phyloP scores from a whole-genome alignment of 192 early-diverging fungal genomes.

The Coemansia sp. region DNA sequence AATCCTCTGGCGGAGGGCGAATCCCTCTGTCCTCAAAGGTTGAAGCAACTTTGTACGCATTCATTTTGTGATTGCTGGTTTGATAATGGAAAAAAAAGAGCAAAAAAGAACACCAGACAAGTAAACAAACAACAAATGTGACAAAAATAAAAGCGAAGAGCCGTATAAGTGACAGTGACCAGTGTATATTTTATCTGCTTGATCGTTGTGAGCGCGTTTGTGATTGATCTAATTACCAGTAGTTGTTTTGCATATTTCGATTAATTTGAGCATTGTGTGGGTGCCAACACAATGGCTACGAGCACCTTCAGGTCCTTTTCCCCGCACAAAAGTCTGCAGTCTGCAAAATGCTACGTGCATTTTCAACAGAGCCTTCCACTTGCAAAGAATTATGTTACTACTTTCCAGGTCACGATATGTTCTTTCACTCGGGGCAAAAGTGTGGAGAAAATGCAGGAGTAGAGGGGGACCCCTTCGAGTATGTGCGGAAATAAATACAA shows the following conservation, averaged over 20 bases:
- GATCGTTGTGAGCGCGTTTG: not conserved
- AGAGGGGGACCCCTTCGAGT: too few relatives aligned
- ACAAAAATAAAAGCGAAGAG: too few relatives aligned
- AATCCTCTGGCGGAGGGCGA: too few relatives aligned
- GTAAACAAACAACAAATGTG: not conserved
- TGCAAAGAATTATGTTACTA: not conserved
- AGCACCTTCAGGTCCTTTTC: not conserved
- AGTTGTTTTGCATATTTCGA: too few relatives aligned
- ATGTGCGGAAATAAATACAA: not conserved
- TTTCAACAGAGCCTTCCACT: conserved; percentile 1
- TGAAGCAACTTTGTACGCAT: conserved; percentile 15
- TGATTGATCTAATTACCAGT: not conserved
- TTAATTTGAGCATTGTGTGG: too few relatives aligned
- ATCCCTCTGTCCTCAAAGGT: conserved; percentile 50
- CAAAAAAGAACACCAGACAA: not conserved
- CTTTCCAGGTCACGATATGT: not conserved
- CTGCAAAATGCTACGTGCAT: conserved; percentile 14
- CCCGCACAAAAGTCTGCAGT: not conserved
- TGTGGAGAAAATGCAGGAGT: not conserved
- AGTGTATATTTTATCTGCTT: too few relatives aligned
- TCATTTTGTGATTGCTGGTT: conserved; percentile 15
- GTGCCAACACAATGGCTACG: too few relatives aligned
- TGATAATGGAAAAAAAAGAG: not conserved
- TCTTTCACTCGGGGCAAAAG: not conserved
- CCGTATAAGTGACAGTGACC: too few relatives aligned